Base-by-base conservation (phyloP, 2,329 filamentous ascomycete genomes). In the Neospermospora avenae region DNA sequence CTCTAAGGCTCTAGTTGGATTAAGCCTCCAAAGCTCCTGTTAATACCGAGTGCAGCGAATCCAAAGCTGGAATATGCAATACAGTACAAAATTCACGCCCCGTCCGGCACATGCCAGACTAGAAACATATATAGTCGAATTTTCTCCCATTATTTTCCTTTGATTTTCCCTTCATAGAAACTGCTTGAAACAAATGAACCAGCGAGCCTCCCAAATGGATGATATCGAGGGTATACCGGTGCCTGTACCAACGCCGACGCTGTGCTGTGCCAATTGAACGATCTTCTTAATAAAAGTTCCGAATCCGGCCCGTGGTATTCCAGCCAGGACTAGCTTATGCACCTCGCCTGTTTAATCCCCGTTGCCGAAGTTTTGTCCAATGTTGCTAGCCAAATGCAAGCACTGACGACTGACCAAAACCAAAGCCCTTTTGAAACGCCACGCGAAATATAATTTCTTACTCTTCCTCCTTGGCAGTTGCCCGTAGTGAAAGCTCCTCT, bases 161-260 rank as follows among this genome's bases (percentile, higher is more conserved):
- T n/a, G n/a, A n/a, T n/a, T n/a, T n/a, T n/a, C n/a, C n/a, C n/a
- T n/a, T n/a, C n/a, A n/a, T n/a, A n/a, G 18, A 37, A 6, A 31
- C 28, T 31, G 28, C 28, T n/a, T n/a, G n/a, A n/a, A n/a, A n/a
- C n/a, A n/a, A 59, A 62, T 34, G 48, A 53, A 59, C 28, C 22
- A 28, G 41, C 42, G 35, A 16, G 3, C 10, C 24, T 31, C 28
- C 28, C 1, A 31, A 58, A 44, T 18, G 28, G n/a, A 52, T 52
- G 44, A 55, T 24, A 45, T 16, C n/a, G 34, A 18, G 22, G 31
- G 57, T 35, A n/a, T 58, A 44, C 53, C 18, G 22, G 59, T 63
- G 59, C 49, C 53, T 53, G 49, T 53, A 42, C 59, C 61, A 67
- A 67, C 65, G 63, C 65, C 65, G 22, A 56, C 60, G 63, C 61